A percentile compares a stretch with the other conserved stretches of the same genome.
Conservation (phyloP, 2,329 filamentous ascomycete species). For the Sporothrix dimorphospora region DNA sequence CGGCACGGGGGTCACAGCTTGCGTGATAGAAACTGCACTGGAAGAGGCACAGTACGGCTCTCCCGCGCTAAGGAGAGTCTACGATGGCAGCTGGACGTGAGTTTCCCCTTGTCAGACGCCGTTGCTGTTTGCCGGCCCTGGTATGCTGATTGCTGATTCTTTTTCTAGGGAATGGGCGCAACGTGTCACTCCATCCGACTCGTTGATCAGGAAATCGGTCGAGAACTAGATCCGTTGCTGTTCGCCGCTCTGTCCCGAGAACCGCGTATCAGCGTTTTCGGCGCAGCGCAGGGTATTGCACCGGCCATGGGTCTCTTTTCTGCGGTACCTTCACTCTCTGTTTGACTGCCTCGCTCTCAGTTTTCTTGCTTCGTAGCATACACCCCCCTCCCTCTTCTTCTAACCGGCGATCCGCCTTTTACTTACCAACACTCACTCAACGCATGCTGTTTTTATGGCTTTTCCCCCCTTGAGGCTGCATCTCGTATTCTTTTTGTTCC, state of each 20-base stretch:
- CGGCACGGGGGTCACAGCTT: conserved; percentile 92
- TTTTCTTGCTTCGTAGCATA: not conserved
- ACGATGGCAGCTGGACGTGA: conserved; percentile 98
- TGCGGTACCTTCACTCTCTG: not conserved
- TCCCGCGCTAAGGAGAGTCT: conserved; percentile 70
- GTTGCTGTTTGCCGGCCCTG: not conserved
- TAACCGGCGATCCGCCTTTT: not conserved
- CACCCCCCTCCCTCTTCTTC: not conserved
- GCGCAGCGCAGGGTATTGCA: too few relatives aligned
- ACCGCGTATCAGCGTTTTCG: too few relatives aligned
- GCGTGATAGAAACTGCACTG: conserved; percentile 85
- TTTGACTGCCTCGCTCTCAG: not conserved
- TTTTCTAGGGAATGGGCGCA: conserved; percentile 35
- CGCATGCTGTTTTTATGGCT: not conserved
- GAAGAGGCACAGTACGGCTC: conserved; percentile 75
- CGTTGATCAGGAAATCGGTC: conserved; percentile 29
- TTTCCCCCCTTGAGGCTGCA: not conserved
- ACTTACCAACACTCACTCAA: not conserved
- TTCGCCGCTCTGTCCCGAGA: not conserved
- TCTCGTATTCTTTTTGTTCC: not conserved
- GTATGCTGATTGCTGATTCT: not conserved
- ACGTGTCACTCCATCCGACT: conserved; percentile 32
- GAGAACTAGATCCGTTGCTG: conserved; percentile 1
- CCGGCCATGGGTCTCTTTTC: too few relatives aligned
- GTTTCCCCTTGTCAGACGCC: conserved; percentile 46